Conservation (phyloP, 805 yeast species). For the Ogataea haglerorum region DNA sequence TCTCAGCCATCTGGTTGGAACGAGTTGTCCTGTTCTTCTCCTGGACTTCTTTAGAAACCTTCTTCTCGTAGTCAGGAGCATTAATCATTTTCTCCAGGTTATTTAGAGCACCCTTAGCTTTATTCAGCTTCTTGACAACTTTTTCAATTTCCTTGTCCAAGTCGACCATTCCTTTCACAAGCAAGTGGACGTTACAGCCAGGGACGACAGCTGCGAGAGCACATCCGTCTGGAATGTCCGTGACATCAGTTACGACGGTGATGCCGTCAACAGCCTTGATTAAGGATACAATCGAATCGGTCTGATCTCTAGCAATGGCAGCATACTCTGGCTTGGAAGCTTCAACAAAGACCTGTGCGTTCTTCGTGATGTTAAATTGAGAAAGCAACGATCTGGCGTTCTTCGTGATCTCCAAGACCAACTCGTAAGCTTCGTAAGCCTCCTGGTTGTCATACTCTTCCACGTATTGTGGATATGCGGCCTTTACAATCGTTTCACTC, state of each 20-base stretch:
- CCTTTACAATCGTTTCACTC: conserved; percentile 70
- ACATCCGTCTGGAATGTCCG: conserved; percentile 82
- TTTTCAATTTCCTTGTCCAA: conserved; percentile 86
- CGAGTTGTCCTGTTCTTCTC: conserved; percentile 67
- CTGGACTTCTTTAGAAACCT: conserved; percentile 80
- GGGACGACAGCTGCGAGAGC: conserved; percentile 81
- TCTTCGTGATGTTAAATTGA: conserved; percentile 84
- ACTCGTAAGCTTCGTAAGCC: conserved; percentile 74
- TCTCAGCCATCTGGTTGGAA: conserved; percentile 76
- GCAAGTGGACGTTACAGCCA: conserved; percentile 77
- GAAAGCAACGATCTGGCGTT: conserved; percentile 88
- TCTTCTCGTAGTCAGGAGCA: conserved; percentile 75
- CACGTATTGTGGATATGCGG: conserved; percentile 70
- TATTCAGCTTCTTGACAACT: conserved; percentile 71
- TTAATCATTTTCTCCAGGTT: conserved; percentile 66
- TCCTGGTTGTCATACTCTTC: conserved; percentile 57
- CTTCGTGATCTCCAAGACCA: conserved; percentile 81
- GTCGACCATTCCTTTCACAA: conserved; percentile 94
- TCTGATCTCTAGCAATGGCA: conserved; percentile 62
- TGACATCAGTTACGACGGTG: conserved; percentile 51
- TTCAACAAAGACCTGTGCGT: conserved; percentile 83
- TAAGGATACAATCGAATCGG: conserved; percentile 82
- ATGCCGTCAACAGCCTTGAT: conserved; percentile 86
- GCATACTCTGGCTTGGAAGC: conserved; percentile 46
- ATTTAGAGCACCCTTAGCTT: conserved; percentile 55